These are phyloP conservation scores for Boletales sp. DNA, from an alignment of 768 basidiomycete genomes.

Conservation along the genomic window DNA sequence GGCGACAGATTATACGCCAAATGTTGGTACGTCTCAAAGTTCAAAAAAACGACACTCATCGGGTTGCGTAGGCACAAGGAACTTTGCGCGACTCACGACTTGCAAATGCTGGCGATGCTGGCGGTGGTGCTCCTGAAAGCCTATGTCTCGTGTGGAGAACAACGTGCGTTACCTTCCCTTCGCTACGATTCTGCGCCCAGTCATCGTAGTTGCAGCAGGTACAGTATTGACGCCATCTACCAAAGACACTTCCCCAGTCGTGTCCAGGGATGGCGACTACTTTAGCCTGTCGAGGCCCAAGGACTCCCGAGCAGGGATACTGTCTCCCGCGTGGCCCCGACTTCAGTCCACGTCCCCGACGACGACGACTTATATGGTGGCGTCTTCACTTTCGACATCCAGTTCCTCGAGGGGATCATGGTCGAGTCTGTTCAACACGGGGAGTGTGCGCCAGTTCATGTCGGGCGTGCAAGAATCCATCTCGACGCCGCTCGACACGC, in stretches of 20 bases:
- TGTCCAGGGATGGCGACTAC: constrained; percentile 48
- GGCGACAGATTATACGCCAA: constrained; percentile 40
- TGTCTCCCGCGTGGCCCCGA: constrained; percentile 54
- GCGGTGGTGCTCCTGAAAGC: constrained; percentile 63
- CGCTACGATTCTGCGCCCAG: neutral
- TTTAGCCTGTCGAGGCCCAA: constrained; percentile 44
- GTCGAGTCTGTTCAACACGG: constrained; percentile 73
- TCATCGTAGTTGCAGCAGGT: neutral
- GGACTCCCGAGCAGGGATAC: constrained; percentile 36
- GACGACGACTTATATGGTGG: constrained; percentile 33
- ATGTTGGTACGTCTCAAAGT: constrained; percentile 40
- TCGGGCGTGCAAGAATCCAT: constrained; percentile 54
- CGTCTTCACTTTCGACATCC: constrained; percentile 45
- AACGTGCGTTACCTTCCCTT: constrained; percentile 8
- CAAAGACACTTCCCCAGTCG: constrained; percentile 13
- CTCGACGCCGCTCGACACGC: constrained; percentile 34
- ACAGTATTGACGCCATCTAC: constrained; percentile 13
- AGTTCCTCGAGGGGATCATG: constrained; percentile 74
- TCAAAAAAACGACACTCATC: constrained; percentile 1
- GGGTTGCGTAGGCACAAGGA: constrained; percentile 38
- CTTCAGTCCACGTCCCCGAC: constrained; percentile 43
- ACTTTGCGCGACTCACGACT: constrained; percentile 50
- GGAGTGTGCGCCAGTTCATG: constrained; percentile 66
- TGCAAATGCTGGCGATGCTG: constrained; percentile 82
- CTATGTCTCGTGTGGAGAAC: constrained; percentile 7